These are phyloP conservation scores for Phoenix roebelenii DNA, from an alignment of 176 grass and related monocot genomes.

Conservation along the genomic window DNA sequence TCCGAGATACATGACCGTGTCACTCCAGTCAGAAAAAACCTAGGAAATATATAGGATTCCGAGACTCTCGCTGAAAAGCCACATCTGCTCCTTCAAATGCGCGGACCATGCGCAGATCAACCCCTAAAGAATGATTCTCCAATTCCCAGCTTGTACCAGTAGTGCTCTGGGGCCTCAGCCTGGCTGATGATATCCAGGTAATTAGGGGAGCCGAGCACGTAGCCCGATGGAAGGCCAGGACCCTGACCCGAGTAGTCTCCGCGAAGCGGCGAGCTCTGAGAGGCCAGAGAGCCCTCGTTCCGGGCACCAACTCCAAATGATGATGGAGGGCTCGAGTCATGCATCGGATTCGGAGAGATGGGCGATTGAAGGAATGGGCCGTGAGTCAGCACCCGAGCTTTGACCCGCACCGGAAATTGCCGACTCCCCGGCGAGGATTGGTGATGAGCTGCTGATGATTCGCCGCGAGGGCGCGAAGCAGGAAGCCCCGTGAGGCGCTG, in stretches of 20 bases:
- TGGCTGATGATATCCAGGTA: neutral
- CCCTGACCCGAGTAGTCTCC: neutral
- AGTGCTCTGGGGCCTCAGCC: too few species aligned
- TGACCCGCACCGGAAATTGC: constrained; percentile 52
- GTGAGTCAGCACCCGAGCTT: constrained; percentile 43
- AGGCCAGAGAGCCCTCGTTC: constrained; percentile 26
- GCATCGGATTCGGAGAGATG: too few species aligned
- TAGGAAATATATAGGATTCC: too few species aligned
- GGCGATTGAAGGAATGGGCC: too few species aligned
- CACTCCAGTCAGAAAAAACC: too few species aligned
- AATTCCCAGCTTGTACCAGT: too few species aligned
- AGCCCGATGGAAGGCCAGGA: neutral
- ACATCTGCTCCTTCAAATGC: too few species aligned
- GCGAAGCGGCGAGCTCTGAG: constrained; percentile 44
- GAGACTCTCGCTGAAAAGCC: too few species aligned
- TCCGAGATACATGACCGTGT: too few species aligned
- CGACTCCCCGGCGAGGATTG: neutral
- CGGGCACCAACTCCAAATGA: neutral
- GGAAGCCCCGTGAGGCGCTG: constrained; percentile 71
- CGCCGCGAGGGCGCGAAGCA: neutral
- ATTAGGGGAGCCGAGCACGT: neutral
- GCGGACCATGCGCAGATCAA: too few species aligned
- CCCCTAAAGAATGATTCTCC: too few species aligned
- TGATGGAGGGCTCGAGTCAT: neutral
- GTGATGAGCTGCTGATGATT: constrained; percentile 6